Evolutionary conservation across 2,329 filamentous ascomycete species (phyloP).

Genomic region (Metarhizium rileyi): DNA sequence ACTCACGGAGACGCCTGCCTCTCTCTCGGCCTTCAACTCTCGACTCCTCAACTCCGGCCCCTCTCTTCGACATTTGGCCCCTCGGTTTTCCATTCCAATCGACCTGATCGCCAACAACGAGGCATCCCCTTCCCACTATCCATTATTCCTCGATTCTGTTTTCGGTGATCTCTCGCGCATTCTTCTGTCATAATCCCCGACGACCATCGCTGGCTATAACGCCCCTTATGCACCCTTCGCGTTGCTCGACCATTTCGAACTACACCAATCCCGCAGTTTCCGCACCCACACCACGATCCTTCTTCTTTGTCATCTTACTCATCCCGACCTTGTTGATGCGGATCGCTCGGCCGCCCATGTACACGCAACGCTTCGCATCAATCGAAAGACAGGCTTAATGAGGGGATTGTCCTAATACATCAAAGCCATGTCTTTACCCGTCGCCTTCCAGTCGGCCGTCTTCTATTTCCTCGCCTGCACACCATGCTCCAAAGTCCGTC

Average conservation of each 20-base stretch:
- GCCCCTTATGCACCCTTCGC: background rate
- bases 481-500: constrained; percentile 63
- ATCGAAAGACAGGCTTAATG: constrained; percentile 8
- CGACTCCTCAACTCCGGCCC: background rate
- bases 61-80: background rate
- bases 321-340: background rate
- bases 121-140: background rate
- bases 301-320: background rate
- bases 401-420: constrained; percentile 1
- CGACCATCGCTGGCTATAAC: background rate
- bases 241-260: background rate
- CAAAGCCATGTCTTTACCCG: constrained; percentile 35
- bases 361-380: constrained; percentile 1
- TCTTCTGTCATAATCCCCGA: background rate
- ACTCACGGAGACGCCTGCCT: background rate
- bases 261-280: background rate
- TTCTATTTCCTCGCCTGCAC: constrained; percentile 73
- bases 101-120: background rate
- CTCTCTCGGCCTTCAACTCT: background rate
- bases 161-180: background rate
- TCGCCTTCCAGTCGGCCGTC: constrained; percentile 62
- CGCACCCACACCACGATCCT: background rate
- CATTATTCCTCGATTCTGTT: background rate
- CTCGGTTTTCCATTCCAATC: background rate
- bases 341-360: constrained; percentile 9